Evolutionary conservation across 495 filamentous ascomycete genomes (phyloP), one percentile per base, ranked within the genome.

Genomic region (Achaetomiella virescens): DNA sequence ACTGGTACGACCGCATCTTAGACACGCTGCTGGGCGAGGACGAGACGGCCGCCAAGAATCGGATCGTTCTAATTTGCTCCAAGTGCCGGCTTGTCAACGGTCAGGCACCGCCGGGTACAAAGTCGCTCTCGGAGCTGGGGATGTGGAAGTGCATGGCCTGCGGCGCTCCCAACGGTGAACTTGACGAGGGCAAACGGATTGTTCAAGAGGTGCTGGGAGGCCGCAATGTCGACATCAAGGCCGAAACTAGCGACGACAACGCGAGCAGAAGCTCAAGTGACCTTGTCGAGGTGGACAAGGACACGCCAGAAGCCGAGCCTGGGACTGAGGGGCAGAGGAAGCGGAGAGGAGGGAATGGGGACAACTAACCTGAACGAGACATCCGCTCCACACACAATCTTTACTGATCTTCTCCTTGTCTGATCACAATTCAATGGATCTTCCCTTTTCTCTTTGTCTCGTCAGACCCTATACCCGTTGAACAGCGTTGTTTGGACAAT

Each of bases 11-110:
- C 64, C 84, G 93, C 41, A 81, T 98, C 31, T 70, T 97, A 37
- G 93, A 98, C 65, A 84, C 95, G 6, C 79, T 99, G 29, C 76
- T 99, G 0, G 93, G 93, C 21, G 93, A 99, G 69, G 93, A 99
- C 61, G 93, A 99, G 71, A 92, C 88, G 37, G 84, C 87, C 24
- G 82, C 95, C 0, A 92, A 89, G 70, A 96, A 97, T 71, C 82
- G 93, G 6, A 82, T 95, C 48, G 93, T 85, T 24, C 70, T 99
- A 62, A 93, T 99, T 48, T 99, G 93, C 72, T 58, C 66, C 20
- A 74, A 79, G 20, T 99, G 93, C 66, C 78, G 89, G 24, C 80
- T 97, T 10, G 92, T 99, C 31, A 99, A 99, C 65, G 93, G 93
- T 3, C 92, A 96, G 64, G 93, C 95, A 2, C 92, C 93, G 11